A percentile compares a stretch with the other conserved stretches of the same genome.
phyloP scores from a whole-genome alignment of 2,329 filamentous ascomycete genomes.

The Bipolaris gigantea region DNA sequence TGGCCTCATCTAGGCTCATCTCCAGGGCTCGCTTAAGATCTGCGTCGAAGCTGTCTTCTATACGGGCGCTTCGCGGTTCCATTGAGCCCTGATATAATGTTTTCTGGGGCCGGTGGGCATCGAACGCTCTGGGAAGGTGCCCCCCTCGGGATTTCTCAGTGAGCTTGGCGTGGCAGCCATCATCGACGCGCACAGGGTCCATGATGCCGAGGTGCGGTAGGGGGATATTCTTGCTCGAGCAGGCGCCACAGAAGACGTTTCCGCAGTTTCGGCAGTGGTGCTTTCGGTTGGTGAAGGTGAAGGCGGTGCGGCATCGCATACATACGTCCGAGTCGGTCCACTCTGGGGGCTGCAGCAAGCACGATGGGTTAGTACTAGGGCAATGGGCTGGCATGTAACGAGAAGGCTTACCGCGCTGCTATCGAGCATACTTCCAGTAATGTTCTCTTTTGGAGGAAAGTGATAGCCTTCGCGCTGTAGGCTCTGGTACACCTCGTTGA shows the following conservation, averaged over 20 bases:
- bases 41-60: constrained; percentile 91
- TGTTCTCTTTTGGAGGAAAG: constrained; percentile 83
- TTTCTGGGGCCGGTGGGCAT: constrained; percentile 59
- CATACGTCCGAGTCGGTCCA: constrained; percentile 98
- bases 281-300: constrained; percentile 97
- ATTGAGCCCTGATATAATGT: constrained; percentile 69
- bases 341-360: constrained; percentile 72
- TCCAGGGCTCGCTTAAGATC: constrained; percentile 90
- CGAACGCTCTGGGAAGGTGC: constrained; percentile 49
- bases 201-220: constrained; percentile 91
- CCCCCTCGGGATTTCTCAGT: constrained; percentile 67
- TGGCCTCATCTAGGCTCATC: constrained; percentile 95
- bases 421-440: constrained; percentile 97
- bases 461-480: constrained; percentile 83
- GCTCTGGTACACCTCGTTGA: constrained; percentile 81
- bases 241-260: constrained; percentile 94
- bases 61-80: constrained; percentile 86
- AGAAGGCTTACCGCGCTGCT: constrained; percentile 77
- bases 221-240: constrained; percentile 84
- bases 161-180: constrained; percentile 89
- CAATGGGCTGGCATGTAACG: neutral
- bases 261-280: constrained; percentile 98
- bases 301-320: constrained; percentile 93
- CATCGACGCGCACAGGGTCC: constrained; percentile 89
- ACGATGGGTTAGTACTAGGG: constrained; percentile 1